Conservation (phyloP, 2,329 filamentous ascomycete species). For the Aureobasidium sp. region DNA sequence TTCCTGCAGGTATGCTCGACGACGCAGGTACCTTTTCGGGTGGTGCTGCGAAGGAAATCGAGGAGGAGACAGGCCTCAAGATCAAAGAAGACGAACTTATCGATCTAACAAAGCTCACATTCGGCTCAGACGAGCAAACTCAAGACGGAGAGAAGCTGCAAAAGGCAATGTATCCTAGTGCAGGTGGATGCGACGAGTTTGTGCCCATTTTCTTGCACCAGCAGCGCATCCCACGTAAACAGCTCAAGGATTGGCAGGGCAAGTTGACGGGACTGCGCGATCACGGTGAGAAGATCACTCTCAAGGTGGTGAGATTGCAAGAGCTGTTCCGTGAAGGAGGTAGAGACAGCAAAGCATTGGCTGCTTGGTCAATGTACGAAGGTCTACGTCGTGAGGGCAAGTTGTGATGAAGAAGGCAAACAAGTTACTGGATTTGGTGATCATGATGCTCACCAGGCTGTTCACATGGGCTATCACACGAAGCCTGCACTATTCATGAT, state of each 20-base stretch:
- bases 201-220: constrained; percentile 51
- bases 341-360: constrained; percentile 51
- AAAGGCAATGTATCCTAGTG: constrained; percentile 46
- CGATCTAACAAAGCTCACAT: constrained; percentile 48
- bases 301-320: constrained; percentile 47
- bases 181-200: constrained; percentile 54
- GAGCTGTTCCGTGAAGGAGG: constrained; percentile 49
- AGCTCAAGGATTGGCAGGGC: constrained; percentile 46
- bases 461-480: neutral
- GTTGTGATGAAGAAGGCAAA: constrained; percentile 25
- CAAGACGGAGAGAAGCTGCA: constrained; percentile 36
- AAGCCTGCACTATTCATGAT: neutral
- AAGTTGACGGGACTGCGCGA: constrained; percentile 49
- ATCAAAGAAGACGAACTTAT: constrained; percentile 45
- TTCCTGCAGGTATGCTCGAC: constrained; percentile 57
- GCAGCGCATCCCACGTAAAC: constrained; percentile 42
- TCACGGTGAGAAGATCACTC: constrained; percentile 52
- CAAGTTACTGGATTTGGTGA: neutral
- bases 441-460: neutral
- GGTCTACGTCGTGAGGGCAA: constrained; percentile 43
- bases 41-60: constrained; percentile 50
- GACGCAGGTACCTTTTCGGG: constrained; percentile 47
- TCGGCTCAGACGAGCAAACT: constrained; percentile 23
- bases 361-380: constrained; percentile 50
- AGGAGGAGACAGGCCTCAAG: constrained; percentile 50